Conservation (phyloP, 2,329 filamentous ascomycete genomes). For the Diaporthe ampelina region DNA sequence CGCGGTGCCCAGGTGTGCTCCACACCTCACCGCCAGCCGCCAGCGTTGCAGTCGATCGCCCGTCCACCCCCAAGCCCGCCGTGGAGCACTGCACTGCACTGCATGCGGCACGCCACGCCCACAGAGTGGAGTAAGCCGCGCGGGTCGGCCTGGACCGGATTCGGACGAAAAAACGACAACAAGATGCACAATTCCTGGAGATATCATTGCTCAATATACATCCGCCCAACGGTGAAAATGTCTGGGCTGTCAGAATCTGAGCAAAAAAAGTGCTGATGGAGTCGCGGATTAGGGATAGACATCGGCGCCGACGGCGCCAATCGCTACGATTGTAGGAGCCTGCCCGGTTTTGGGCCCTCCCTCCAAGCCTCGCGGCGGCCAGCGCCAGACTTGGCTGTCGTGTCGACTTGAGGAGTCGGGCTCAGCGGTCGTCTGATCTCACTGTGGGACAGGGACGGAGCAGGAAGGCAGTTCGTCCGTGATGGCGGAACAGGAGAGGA, state of each 20-base stretch:
- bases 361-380: background rate
- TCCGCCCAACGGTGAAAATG: background rate
- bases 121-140: conserved; percentile 13
- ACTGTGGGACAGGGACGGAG: background rate
- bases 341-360: background rate
- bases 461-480: background rate
- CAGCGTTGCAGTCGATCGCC: background rate
- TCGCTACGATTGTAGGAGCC: background rate
- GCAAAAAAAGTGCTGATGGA: conserved; percentile 1
- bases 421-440: background rate
- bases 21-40: background rate
- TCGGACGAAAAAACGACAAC: too few relatives aligned
- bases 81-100: too few relatives aligned
- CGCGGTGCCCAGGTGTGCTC: background rate
- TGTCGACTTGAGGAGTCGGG: background rate
- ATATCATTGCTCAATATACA: too few relatives aligned
- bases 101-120: too few relatives aligned
- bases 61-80: too few relatives aligned
- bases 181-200: too few relatives aligned
- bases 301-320: background rate
- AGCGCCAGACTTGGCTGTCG: background rate
- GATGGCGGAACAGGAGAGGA: background rate
- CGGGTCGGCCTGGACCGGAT: conserved; percentile 1
- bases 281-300: too few relatives aligned
- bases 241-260: conserved; percentile 1